Percentiles rank a stretch among this genome's conserved stretches.
phyloP scores from a whole-genome alignment of 2,329 filamentous ascomycete genomes.

The Colletotrichum tropicicola region DNA sequence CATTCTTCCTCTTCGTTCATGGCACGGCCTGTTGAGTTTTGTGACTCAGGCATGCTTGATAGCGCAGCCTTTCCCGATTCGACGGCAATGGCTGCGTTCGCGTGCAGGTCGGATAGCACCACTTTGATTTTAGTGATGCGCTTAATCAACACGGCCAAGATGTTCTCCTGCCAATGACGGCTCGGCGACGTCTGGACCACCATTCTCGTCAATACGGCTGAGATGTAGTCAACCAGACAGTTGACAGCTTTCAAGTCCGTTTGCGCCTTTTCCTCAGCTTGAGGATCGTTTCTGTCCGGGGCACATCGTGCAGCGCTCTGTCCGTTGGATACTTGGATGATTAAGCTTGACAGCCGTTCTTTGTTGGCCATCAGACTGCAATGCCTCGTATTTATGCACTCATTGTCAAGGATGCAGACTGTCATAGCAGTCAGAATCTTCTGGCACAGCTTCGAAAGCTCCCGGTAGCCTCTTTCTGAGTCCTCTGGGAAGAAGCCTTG shows the following conservation, averaged over 20 bases:
- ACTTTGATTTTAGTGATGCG: constrained; percentile 23
- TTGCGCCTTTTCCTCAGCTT: fast-evolving
- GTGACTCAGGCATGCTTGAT: neutral
- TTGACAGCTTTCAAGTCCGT: neutral
- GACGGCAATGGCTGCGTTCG: neutral
- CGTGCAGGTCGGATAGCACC: constrained; percentile 3
- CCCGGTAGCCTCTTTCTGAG: neutral
- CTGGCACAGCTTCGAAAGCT: neutral
- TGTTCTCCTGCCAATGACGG: constrained; percentile 15
- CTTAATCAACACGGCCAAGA: constrained; percentile 17
- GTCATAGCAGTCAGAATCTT: neutral
- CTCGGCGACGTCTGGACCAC: constrained; percentile 20
- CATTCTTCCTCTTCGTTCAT: constrained; percentile 13
- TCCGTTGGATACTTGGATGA: neutral
- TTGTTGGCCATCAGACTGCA: neutral
- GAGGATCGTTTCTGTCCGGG: neutral
- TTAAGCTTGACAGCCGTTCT: neutral
- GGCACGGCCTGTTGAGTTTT: neutral
- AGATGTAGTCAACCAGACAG: constrained; percentile 29
- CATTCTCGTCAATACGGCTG: constrained; percentile 23
- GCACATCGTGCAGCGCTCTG: neutral
- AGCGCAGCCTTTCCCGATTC: neutral
- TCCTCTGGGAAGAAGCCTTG: neutral
- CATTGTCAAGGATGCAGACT: constrained; percentile 6
- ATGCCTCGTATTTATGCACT: constrained; percentile 1